Conservation (phyloP, 805 yeast genomes). For the Metschnikowia borealis region DNA sequence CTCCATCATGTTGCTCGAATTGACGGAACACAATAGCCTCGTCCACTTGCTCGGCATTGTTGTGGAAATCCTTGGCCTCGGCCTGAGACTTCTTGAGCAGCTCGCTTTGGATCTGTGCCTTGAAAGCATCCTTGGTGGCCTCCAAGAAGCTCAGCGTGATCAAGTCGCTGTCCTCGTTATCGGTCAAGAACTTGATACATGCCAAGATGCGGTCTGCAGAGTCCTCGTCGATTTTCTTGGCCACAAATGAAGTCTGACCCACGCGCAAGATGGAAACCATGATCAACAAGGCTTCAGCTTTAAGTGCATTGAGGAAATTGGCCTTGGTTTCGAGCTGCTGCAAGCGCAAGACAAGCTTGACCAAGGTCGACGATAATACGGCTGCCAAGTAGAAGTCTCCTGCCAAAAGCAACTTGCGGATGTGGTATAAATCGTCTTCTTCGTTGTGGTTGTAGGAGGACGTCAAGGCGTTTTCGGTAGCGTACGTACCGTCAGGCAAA, state of each 20-base stretch:
- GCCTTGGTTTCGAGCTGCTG: conserved; percentile 51
- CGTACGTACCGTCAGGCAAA: conserved; percentile 98
- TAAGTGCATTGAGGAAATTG: conserved; percentile 71
- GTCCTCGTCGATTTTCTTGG: conserved; percentile 88
- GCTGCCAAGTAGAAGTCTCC: conserved; percentile 93
- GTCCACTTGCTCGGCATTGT: conserved; percentile 72
- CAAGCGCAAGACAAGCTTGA: conserved; percentile 80
- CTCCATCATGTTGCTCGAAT: conserved; percentile 44
- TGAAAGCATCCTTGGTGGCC: conserved; percentile 84
- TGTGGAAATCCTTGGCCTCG: conserved; percentile 54
- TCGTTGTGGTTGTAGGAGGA: conserved; percentile 32
- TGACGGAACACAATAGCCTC: conserved; percentile 78
- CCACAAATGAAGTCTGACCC: conserved; percentile 68
- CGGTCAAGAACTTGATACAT: conserved; percentile 77
- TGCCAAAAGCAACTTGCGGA: conserved; percentile 73
- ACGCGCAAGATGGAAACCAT: conserved; percentile 89
- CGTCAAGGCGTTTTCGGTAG: conserved; percentile 83
- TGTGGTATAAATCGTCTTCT: conserved; percentile 58
- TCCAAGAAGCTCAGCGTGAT: conserved; percentile 74
- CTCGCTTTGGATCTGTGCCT: conserved; percentile 58
- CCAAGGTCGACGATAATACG: conserved; percentile 80
- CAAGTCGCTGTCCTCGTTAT: conserved; percentile 49
- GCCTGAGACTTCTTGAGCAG: conserved; percentile 54
- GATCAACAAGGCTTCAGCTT: conserved; percentile 91
- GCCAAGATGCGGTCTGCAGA: conserved; percentile 89